Base-by-base conservation (phyloP, 2,329 filamentous ascomycete species). In the Teratosphaeria viscida region DNA sequence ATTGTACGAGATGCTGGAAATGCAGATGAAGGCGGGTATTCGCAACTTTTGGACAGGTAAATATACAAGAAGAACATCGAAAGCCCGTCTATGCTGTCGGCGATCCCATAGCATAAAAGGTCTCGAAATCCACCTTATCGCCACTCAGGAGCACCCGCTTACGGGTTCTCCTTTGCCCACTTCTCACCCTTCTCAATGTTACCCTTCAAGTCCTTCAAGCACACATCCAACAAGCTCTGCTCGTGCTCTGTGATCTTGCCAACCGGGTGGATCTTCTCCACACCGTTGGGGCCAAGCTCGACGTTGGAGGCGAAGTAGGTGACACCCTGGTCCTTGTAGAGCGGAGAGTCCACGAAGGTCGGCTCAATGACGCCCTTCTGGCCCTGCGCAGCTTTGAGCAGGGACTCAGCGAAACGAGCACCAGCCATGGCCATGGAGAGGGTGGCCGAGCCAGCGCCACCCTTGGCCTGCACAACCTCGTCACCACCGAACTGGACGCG, bases 341-440 rank as follows among this genome's bases (percentile, higher is more conserved):
- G 86, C 65, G 92, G 92, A 75, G 88, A 92, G 79, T 99, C 91
- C 73, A 99, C 92, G 72, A 96, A 99, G 64, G 92, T 92, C 70
- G 92, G 92, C 87, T 99, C 94, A 67, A 95, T 76, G 71, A 99
- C 88, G 74, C 90, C 90, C 85, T 92, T 94, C 85, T 95, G 86
- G 75, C 94, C 94, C 78, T 95, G 86, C 61, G 88, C 81, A 71
- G 94, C 94, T 78, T 90, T 92, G 79, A 99, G 88, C 71, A 99
- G 81, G 69, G 88, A 90, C 82, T 97, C 92, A 70, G 94, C 90
- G 77, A 88, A 87, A 68, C 85, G 83, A 65, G 83, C 84, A 80
- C 92, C 92, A 68, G 92, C 92, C 85, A 96, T 92, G 73, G 92
- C 92, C 92, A 99, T 99, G 81, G 91, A 96, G 70, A 97, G 89